These are phyloP conservation scores for Actinomortierella ambigua DNA, from an alignment of 371 early-diverging fungal species.

Conservation along the genomic window DNA sequence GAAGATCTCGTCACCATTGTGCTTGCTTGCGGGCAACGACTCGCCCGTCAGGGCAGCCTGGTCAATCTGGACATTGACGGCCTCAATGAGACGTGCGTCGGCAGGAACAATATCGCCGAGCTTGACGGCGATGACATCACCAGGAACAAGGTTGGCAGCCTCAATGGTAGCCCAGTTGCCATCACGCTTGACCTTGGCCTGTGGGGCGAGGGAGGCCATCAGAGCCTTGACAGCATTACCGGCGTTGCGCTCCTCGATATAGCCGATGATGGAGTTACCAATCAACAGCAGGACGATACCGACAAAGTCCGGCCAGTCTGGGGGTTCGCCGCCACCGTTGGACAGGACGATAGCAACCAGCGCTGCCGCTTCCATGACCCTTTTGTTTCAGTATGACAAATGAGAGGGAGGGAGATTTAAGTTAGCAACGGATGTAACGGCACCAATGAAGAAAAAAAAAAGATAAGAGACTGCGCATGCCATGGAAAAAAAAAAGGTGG, in stretches of 20 bases:
- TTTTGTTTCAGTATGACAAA: neutral
- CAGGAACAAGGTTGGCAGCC: slow-evolving; percentile 66
- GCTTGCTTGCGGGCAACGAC: slow-evolving; percentile 75
- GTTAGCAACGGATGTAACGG: neutral
- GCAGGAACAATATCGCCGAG: slow-evolving; percentile 84
- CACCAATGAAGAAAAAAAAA: no score
- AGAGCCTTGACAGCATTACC: slow-evolving; percentile 78
- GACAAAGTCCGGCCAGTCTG: slow-evolving; percentile 85
- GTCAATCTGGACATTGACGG: slow-evolving; percentile 65
- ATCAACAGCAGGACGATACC: slow-evolving; percentile 81
- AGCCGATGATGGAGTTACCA: slow-evolving; percentile 87
- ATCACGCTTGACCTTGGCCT: slow-evolving; percentile 72
- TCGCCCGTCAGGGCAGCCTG: slow-evolving; percentile 90
- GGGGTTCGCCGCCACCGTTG: slow-evolving; percentile 67
- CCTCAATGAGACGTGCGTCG: slow-evolving; percentile 63
- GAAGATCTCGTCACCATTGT: slow-evolving; percentile 70
- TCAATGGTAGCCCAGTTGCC: slow-evolving; percentile 60
- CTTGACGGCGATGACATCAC: slow-evolving; percentile 74
- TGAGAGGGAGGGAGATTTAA: neutral
- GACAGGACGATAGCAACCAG: slow-evolving; percentile 72
- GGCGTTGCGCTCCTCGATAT: slow-evolving; percentile 81
- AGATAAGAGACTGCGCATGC: no score
- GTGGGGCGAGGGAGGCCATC: slow-evolving; percentile 74
- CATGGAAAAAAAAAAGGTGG: neutral
- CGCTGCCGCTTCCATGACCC: slow-evolving; percentile 82